Percentiles rank a stretch among this genome's conserved stretches.
These are phyloP conservation scores for Akebia trifoliata DNA, from an alignment of 164 flowering plant species.

Conservation along the genomic window DNA sequence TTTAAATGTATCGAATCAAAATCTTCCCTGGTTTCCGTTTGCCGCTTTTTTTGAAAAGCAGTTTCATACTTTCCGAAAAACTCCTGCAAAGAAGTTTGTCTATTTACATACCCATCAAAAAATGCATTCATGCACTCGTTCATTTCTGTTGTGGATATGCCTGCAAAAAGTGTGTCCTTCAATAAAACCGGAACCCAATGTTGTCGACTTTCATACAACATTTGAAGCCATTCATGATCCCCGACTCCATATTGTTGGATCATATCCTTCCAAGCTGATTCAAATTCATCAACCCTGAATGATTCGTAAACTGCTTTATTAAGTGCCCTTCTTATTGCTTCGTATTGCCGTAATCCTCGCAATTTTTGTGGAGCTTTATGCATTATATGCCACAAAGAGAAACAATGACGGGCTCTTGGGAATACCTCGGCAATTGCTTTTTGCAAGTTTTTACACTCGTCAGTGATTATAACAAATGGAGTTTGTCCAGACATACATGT, in stretches of 20 bases:
- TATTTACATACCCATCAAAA: conserved; percentile 56
- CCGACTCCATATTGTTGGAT: conserved; percentile 44
- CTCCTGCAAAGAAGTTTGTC: conserved; percentile 59
- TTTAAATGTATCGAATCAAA: conserved; percentile 30
- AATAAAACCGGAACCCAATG: conserved; percentile 68
- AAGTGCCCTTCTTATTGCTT: conserved; percentile 41
- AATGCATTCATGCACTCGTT: conserved; percentile 41
- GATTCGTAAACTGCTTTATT: conserved; percentile 44
- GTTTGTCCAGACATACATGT: conserved; percentile 34
- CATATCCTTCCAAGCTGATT: conserved; percentile 57
- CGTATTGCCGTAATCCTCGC: conserved; percentile 45
- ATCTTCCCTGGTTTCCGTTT: conserved; percentile 41
- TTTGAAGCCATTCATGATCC: conserved; percentile 60
- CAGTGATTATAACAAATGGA: conserved; percentile 63
- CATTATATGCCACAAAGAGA: conserved; percentile 50
- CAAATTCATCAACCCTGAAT: conserved; percentile 55
- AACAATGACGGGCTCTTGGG: conserved; percentile 53
- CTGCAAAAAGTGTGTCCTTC: conserved; percentile 60
- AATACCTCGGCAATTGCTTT: conserved; percentile 50
- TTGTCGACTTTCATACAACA: conserved; percentile 49
- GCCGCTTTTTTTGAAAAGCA: conserved; percentile 47
- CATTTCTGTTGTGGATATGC: conserved; percentile 39
- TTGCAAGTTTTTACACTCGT: conserved; percentile 41
- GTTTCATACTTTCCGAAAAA: conserved; percentile 58
- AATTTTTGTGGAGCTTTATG: conserved; percentile 51